A percentile compares a stretch with the other conserved stretches of the same genome.
Evolutionary conservation across 1,284 basidiomycete genomes (phyloP).

Genomic region (Pascua sp.): DNA sequence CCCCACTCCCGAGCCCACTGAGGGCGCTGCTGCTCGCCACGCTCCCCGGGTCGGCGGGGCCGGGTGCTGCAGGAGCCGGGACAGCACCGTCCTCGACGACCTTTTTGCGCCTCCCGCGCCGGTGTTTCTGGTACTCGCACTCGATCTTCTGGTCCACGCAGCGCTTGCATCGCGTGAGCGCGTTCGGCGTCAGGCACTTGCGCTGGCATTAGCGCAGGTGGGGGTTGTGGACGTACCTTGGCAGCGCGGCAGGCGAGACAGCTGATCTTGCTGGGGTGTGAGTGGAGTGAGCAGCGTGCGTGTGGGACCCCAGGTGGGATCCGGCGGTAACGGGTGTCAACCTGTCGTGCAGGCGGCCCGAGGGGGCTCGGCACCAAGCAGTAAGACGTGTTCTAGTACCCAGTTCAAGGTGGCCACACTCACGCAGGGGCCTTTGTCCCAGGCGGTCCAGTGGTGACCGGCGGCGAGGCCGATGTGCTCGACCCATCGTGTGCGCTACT

Average conservation of each 20-base stretch:
- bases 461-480: no score
- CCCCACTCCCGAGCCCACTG: no score
- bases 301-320: no score
- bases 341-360: no score
- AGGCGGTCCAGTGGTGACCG: no score
- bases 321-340: no score
- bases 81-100: slow-evolving; percentile 2
- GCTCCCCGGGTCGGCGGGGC: neutral
- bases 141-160: slow-evolving; percentile 23
- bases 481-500: no score
- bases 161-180: slow-evolving; percentile 22
- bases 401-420: no score
- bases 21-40: neutral
- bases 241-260: slow-evolving; percentile 29
- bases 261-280: slow-evolving; percentile 18
- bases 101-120: slow-evolving; percentile 24
- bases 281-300: no score
- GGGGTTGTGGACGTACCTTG: slow-evolving; percentile 17
- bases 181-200: slow-evolving; percentile 28
- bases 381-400: no score
- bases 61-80: neutral
- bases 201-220: slow-evolving; percentile 14
- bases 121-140: slow-evolving; percentile 31
- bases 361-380: no score
- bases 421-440: no score